A percentile compares a stretch with the other conserved stretches of the same genome.
Evolutionary conservation across 768 basidiomycete species (phyloP).

Genomic region (Mycena vitilis): DNA sequence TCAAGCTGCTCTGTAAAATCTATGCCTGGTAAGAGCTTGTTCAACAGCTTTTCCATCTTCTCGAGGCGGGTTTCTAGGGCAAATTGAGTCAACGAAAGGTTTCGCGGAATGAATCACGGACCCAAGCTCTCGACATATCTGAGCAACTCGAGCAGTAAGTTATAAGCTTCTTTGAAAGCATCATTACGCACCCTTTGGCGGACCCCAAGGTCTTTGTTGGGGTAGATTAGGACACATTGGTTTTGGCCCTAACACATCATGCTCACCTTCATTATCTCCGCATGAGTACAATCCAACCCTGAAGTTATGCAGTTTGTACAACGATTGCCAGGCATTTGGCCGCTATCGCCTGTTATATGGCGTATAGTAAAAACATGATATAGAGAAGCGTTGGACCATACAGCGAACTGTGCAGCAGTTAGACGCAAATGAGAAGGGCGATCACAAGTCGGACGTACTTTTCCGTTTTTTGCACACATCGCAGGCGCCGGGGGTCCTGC

Average conservation of each 20-base stretch:
- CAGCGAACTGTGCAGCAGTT: slow-evolving; percentile 52
- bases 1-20: slow-evolving; percentile 74
- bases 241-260: background rate
- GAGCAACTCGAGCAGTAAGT: slow-evolving; percentile 7
- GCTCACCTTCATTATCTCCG: slow-evolving; percentile 73
- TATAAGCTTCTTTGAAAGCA: background rate
- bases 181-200: slow-evolving; percentile 64
- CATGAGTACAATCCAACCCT: slow-evolving; percentile 73
- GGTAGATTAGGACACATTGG: background rate
- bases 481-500: slow-evolving; percentile 75
- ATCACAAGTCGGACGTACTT: slow-evolving; percentile 50
- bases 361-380: slow-evolving; percentile 24
- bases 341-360: slow-evolving; percentile 67
- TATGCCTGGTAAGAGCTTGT: slow-evolving; percentile 67
- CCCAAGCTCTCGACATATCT: slow-evolving; percentile 74
- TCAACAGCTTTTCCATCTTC: slow-evolving; percentile 71
- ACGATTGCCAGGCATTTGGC: slow-evolving; percentile 70
- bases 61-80: slow-evolving; percentile 26
- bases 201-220: slow-evolving; percentile 62
- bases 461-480: slow-evolving; percentile 83
- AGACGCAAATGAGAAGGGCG: background rate
- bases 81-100: background rate
- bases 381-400: slow-evolving; percentile 37
- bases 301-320: slow-evolving; percentile 75
- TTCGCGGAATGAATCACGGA: background rate